These are phyloP conservation scores for Backusella australiensis DNA, from an alignment of 192 early-diverging fungal species.

Conservation along the genomic window DNA sequence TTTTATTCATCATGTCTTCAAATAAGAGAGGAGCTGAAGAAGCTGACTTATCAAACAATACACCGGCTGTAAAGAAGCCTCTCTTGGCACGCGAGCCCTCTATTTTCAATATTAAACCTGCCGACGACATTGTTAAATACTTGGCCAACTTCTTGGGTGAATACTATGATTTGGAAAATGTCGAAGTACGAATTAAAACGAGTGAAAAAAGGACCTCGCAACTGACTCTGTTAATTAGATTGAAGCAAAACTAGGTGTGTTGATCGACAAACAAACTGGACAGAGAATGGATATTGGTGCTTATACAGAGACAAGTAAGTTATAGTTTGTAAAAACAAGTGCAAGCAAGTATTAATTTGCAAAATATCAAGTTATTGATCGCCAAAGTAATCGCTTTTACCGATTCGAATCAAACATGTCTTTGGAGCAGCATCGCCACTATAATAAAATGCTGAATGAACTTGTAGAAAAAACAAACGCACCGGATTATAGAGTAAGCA, in stretches of 20 bases:
- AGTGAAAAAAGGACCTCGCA: background rate
- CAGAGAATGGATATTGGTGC: constrained; percentile 64
- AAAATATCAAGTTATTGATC: background rate
- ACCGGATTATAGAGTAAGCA: constrained; percentile 38
- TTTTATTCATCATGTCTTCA: background rate
- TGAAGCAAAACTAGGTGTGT: constrained; percentile 87
- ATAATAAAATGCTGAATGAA: constrained; percentile 81
- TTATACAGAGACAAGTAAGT: constrained; percentile 57
- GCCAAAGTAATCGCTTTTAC: constrained; percentile 11
- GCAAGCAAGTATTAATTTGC: background rate
- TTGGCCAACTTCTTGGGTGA: constrained; percentile 65
- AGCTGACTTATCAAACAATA: background rate
- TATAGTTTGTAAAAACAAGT: background rate
- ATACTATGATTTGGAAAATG: constrained; percentile 47
- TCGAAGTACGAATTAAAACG: constrained; percentile 45
- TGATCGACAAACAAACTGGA: constrained; percentile 65
- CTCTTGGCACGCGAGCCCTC: constrained; percentile 44
- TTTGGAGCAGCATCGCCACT: constrained; percentile 77
- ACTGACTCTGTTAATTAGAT: constrained; percentile 50
- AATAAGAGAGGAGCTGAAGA: constrained; percentile 8
- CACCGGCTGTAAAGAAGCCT: background rate
- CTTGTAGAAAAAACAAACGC: constrained; percentile 55
- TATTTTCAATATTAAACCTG: constrained; percentile 59
- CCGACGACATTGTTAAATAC: constrained; percentile 59
- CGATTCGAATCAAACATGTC: constrained; percentile 90